phyloP scores from a whole-genome alignment of 73 alveolate species.

The Paramecium pentaurelia region DNA sequence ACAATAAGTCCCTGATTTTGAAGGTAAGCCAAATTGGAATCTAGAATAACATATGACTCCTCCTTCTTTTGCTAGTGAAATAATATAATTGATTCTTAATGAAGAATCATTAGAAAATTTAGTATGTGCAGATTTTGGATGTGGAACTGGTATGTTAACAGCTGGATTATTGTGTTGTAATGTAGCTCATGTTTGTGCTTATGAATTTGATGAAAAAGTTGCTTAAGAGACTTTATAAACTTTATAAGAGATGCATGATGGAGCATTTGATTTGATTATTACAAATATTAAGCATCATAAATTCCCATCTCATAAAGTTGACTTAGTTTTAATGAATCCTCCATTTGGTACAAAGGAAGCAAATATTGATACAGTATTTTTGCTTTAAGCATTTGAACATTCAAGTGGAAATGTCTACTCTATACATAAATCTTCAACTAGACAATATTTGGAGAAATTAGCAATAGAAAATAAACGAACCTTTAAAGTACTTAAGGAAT shows the following conservation, averaged over 20 bases:
- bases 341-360: constrained; percentile 61
- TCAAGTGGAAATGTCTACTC: constrained; percentile 53
- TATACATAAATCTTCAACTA: constrained; percentile 53
- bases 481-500: constrained; percentile 31
- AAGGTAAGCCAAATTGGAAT: constrained; percentile 37
- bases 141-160: constrained; percentile 64
- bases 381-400: constrained; percentile 28
- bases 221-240: constrained; percentile 52
- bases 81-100: not conserved
- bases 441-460: constrained; percentile 35
- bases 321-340: constrained; percentile 55
- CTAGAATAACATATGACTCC: constrained; percentile 64
- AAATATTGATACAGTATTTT: constrained; percentile 53
- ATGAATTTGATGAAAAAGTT: constrained; percentile 39
- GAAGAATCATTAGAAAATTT: constrained; percentile 42
- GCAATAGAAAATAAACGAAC: constrained; percentile 23
- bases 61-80: constrained; percentile 27
- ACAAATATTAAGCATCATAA: constrained; percentile 34
- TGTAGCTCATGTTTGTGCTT: constrained; percentile 49
- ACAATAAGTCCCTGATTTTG: constrained; percentile 32
- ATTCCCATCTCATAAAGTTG: constrained; percentile 45
- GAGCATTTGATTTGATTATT: constrained; percentile 34
- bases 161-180: constrained; percentile 51
- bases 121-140: constrained; percentile 57
- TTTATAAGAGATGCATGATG: constrained; percentile 43